phyloP scores from a whole-genome alignment of 2,329 filamentous ascomycete genomes.

The Macrophomina tecta region DNA sequence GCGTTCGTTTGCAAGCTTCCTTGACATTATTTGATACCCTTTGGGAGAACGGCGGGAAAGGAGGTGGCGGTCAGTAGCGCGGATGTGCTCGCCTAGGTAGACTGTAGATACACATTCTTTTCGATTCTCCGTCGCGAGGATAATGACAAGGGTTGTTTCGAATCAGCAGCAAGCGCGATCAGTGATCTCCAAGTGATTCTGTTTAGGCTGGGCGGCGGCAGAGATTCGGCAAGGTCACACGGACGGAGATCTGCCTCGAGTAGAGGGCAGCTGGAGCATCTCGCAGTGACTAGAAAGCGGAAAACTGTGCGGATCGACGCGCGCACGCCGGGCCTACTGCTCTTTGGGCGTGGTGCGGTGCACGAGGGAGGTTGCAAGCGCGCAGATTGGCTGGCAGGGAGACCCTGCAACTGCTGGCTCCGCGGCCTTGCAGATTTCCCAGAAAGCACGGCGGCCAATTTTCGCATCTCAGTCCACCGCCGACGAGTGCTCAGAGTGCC shows the following conservation, averaged over 20 bases:
- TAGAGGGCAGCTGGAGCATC: constrained; percentile 11
- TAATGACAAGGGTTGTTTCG: constrained; percentile 1
- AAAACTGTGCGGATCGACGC: constrained; percentile 26
- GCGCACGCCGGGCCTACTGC: constrained; percentile 19
- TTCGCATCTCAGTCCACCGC: constrained; percentile 27
- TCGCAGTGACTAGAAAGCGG: constrained; percentile 20
- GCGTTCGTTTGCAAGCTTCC: constrained; percentile 27
- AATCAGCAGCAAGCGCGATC: not conserved
- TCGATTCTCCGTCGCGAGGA: not conserved
- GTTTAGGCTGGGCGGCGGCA: not conserved
- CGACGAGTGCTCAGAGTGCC: constrained; percentile 17
- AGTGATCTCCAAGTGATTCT: constrained; percentile 3
- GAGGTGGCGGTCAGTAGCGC: constrained; percentile 20
- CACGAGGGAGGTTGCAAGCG: constrained; percentile 3
- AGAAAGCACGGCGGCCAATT: constrained; percentile 17
- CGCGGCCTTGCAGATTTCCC: constrained; percentile 26
- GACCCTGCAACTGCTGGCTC: constrained; percentile 15
- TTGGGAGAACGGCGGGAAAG: constrained; percentile 12
- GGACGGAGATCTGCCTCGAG: constrained; percentile 23
- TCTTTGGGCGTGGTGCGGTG: constrained; percentile 10
- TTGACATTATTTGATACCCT: constrained; percentile 25
- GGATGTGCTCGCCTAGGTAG: not conserved
- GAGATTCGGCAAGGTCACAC: constrained; percentile 18
- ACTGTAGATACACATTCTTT: constrained; percentile 22
- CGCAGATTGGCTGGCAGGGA: not conserved